Evolutionary conservation across 371 early-diverging fungal species (phyloP).

Genomic region (Lichtheimia corymbifera): DNA sequence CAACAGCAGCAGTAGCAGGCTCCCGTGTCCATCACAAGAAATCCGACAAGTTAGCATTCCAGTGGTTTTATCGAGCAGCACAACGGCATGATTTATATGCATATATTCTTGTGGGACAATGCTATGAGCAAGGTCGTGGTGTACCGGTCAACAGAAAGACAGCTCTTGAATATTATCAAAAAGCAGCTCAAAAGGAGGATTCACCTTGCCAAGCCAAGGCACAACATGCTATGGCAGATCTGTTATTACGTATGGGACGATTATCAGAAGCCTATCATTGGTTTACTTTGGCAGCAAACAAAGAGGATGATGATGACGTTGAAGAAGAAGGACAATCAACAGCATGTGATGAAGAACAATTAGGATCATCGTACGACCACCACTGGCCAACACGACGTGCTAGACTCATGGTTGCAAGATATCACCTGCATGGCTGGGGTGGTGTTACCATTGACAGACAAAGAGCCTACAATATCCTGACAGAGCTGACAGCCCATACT

Average conservation of each 20-base stretch:
- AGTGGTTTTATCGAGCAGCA: conserved; percentile 69
- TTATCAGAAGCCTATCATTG: conserved; percentile 35
- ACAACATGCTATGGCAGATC: conserved; percentile 38
- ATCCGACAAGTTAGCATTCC: conserved; percentile 55
- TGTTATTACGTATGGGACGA: conserved; percentile 33
- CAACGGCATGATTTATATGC: conserved; percentile 62
- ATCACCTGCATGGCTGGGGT: conserved; percentile 40
- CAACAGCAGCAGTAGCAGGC: conserved; percentile 26
- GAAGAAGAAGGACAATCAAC: no score
- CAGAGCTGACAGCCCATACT: conserved; percentile 15
- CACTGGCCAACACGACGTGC: conserved; percentile 18
- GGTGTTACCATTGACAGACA: conserved; percentile 22
- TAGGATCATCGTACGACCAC: conserved; percentile 1
- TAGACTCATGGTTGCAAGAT: conserved; percentile 40
- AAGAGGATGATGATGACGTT: background rate
- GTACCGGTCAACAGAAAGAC: conserved; percentile 43
- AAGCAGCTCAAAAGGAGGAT: conserved; percentile 47
- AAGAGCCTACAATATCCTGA: conserved; percentile 34
- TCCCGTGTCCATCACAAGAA: conserved; percentile 40
- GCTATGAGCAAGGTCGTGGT: conserved; percentile 73
- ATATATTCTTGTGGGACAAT: conserved; percentile 69
- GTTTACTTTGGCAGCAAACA: conserved; percentile 33
- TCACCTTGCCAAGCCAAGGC: conserved; percentile 46
- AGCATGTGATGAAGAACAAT: background rate
- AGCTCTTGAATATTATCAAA: conserved; percentile 69